These are phyloP conservation scores for Coemansia sp. DNA, from an alignment of 192 early-diverging fungal genomes.

Conservation along the genomic window DNA sequence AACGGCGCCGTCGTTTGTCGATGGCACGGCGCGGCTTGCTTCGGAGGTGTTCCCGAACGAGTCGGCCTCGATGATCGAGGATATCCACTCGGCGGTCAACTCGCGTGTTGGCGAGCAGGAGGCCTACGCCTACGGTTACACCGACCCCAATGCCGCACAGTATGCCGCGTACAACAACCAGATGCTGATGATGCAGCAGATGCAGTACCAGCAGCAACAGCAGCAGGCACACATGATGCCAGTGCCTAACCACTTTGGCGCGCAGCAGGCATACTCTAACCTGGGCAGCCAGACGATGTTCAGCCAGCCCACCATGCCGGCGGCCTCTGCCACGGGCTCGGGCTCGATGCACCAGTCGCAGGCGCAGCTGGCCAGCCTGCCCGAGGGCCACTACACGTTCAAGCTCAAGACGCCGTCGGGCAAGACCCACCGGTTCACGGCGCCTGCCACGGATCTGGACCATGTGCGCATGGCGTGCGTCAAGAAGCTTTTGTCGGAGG, in stretches of 20 bases:
- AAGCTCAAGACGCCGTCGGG: constrained; percentile 74
- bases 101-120: constrained; percentile 55
- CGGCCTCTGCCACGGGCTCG: constrained; percentile 24
- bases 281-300: constrained; percentile 48
- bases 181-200: constrained; percentile 34
- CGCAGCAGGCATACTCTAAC: constrained; percentile 46
- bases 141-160: constrained; percentile 28
- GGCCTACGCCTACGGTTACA: constrained; percentile 25
- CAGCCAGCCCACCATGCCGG: constrained; percentile 29
- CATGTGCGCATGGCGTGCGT: constrained; percentile 55
- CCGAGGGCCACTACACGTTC: constrained; percentile 57
- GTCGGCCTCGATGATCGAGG: constrained; percentile 54
- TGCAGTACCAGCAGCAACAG: constrained; percentile 21
- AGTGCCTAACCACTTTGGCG: constrained; percentile 30
- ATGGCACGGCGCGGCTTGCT: constrained; percentile 34
- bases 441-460: constrained; percentile 53
- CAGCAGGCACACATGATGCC: constrained; percentile 45
- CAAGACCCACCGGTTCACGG: constrained; percentile 73
- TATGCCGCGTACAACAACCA: constrained; percentile 34
- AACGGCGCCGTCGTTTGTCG: constrained; percentile 39
- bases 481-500: constrained; percentile 59
- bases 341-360: constrained; percentile 46
- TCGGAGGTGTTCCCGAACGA: constrained; percentile 53
- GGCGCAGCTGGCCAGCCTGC: constrained; percentile 25
- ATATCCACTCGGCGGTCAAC: constrained; percentile 53